Conservation (phyloP, 495 filamentous ascomycete genomes). For the Schizothecium vesticola region DNA sequence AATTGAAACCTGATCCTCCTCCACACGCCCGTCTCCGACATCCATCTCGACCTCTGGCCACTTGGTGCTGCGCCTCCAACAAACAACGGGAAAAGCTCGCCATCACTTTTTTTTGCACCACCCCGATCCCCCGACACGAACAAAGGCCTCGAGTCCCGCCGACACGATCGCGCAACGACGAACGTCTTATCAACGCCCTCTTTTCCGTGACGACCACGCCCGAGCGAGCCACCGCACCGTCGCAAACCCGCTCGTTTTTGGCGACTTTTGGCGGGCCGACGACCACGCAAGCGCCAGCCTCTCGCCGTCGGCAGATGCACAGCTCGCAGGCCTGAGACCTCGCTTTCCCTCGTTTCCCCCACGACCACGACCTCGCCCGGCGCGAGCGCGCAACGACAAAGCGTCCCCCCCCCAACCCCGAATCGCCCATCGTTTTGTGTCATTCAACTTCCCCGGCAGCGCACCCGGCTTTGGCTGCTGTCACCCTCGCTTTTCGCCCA, state of each 20-base stretch:
- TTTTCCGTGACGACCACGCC: background rate
- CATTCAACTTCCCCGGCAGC: slow-evolving; percentile 16
- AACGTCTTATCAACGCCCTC: background rate
- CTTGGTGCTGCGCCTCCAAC: slow-evolving; percentile 1
- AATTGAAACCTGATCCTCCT: slow-evolving; percentile 15
- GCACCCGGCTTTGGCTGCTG: slow-evolving; percentile 20
- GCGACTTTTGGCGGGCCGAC: background rate
- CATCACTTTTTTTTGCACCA: background rate
- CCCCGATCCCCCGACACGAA: background rate
- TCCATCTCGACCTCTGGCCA: background rate
- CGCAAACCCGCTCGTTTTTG: background rate
- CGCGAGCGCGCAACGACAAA: slow-evolving; percentile 10
- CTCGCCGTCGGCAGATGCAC: background rate
- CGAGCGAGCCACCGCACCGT: background rate
- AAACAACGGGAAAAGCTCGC: background rate
- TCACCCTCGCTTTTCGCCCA: slow-evolving; percentile 33
- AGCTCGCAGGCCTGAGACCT: slow-evolving; percentile 2
- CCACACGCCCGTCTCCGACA: background rate
- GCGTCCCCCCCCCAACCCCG: background rate
- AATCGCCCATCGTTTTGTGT: slow-evolving; percentile 6
- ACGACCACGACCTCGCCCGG: slow-evolving; percentile 12
- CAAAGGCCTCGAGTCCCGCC: background rate
- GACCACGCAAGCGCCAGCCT: background rate
- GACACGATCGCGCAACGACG: background rate
- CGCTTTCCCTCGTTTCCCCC: background rate